Base-by-base conservation (phyloP, 108 stramenopile genomes). In the Parietichytrium sp. region DNA sequence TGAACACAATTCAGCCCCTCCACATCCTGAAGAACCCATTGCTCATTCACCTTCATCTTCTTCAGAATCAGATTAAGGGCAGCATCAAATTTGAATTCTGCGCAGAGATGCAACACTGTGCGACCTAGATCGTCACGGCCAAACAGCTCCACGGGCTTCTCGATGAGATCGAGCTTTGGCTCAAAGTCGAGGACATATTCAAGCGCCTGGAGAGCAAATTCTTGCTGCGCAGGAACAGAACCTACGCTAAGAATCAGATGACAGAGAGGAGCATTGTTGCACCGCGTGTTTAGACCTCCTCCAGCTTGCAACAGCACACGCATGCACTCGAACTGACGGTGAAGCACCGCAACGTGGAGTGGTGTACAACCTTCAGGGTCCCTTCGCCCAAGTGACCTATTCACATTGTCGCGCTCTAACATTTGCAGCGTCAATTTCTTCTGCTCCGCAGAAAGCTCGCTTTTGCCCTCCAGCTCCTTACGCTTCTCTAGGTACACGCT, bases 281-380 rank as follows among this genome's bases (percentile, higher is more conserved):
- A 72, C 61, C 13, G 20, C 6, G 25, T 16, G 10, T 42, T 10
- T 38, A 45, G 36, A 13, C 45, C 45, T 38, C 38, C 61, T n/a
- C 61, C 61, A 45, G 61, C 61, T 72, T 33, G 23, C 38, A 72
- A 42, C 15, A 72, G 33, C 6, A 27, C 61, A 6, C 42, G 61
- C 29, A 72, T 31, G 61, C 61, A 72, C 33, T 2, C 61, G 10
- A 27, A n/a, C 33, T 72, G 61, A n/a, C 61, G 61, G 38, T 42
- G 45, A 8, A 72, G 33, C 15, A 72, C 45, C 1, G 61, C 61
- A 8, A 72, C 61, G 61, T 72, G 61, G 38, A 72, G 20, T n/a
- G 61, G 20, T 20, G 61, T 72, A 42, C 61, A 72, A 25, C 61
- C 61, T 2, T 72, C 61, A 27, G 36, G 61, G 61, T 72, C 61